Percentiles rank a stretch among this genome's conserved stretches.
Conservation (phyloP, 345 rosid species). For the Corymbia maculata region DNA sequence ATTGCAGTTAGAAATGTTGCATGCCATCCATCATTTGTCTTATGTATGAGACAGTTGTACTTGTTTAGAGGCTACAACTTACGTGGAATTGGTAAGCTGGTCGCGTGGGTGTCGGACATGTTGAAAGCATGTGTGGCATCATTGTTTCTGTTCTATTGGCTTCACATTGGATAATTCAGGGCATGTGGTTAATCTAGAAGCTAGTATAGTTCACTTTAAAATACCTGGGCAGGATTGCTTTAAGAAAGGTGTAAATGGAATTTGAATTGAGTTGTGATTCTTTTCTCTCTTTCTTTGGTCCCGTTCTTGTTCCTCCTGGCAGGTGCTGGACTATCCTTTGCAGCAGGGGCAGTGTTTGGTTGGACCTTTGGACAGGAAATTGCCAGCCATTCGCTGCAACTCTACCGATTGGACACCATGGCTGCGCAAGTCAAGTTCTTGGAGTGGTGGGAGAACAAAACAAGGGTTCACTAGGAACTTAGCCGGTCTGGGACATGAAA, state of each 20-base stretch:
- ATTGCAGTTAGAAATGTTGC: background rate
- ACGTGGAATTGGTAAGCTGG: background rate
- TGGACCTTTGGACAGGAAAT: conserved; percentile 87
- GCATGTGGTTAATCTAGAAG: background rate
- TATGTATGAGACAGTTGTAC: background rate
- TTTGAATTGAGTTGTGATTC: background rate
- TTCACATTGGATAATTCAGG: background rate
- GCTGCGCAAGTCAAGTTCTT: conserved; percentile 78
- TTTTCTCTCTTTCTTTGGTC: background rate
- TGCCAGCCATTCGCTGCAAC: conserved; percentile 64
- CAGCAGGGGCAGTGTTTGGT: conserved; percentile 83
- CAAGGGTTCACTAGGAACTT: conserved; percentile 1
- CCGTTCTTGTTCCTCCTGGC: background rate
- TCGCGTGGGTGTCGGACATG: background rate
- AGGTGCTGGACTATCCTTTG: conserved; percentile 78
- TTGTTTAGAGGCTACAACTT: background rate
- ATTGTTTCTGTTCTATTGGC: background rate
- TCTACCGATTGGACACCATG: conserved; percentile 82
- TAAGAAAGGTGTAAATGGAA: background rate
- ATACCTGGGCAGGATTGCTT: background rate
- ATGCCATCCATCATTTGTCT: background rate
- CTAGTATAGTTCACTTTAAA: background rate
- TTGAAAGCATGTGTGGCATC: background rate
- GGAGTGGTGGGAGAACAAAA: conserved; percentile 89
- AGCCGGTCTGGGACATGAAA: background rate